Evolutionary conservation across 2,329 filamentous ascomycete genomes (phyloP), one percentile per base, ranked within the genome.

Genomic region (Didymellaceae sp.): DNA sequence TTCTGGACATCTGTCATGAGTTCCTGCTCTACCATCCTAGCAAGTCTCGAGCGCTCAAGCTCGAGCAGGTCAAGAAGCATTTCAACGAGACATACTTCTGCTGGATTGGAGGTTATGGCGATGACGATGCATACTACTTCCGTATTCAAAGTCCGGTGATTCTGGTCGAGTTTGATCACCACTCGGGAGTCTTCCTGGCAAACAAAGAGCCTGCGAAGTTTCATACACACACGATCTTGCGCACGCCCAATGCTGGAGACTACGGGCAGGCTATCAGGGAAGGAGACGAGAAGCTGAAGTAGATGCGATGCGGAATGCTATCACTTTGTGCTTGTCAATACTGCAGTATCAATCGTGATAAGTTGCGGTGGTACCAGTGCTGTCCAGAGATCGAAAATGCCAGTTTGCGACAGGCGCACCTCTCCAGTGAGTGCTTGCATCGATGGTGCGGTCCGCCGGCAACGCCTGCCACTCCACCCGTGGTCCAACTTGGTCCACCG

Each of bases 91-190:
- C 88, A 5, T 89, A 89, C 64, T 92, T 90, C 66, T 83, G 82
- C 66, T 93, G 89, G 88, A 91, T 92, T 45, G 89, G 89, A 4
- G 84, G 83, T 0, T 88, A 77, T 53, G 83, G 78, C 0, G 78
- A 89, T 42, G 73, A 82, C 0, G 88, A 91, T 67, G 77, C 89
- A 0, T 93, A 90, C 63, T 93, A 92, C 71, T 93, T 86, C 63
- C 80, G 89, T 0, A 81, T 93, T 3, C 89, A 93, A 71, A 90
- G 84, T 57, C 88, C 88, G 0, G 88, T 92, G 0, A 77, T 90
- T 0, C 75, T 92, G 2, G 77, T 87, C 42, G 89, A 93, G 77
- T 89, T 93, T 62, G 89, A 92, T 62, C 87, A 91, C 65, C 89
- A 92, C 69, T 89, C 85, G 0, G 88, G 89, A 0, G 89, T 92